phyloP scores from a whole-genome alignment of 352 stramenopile species.

The Pythium scleroteichum region DNA sequence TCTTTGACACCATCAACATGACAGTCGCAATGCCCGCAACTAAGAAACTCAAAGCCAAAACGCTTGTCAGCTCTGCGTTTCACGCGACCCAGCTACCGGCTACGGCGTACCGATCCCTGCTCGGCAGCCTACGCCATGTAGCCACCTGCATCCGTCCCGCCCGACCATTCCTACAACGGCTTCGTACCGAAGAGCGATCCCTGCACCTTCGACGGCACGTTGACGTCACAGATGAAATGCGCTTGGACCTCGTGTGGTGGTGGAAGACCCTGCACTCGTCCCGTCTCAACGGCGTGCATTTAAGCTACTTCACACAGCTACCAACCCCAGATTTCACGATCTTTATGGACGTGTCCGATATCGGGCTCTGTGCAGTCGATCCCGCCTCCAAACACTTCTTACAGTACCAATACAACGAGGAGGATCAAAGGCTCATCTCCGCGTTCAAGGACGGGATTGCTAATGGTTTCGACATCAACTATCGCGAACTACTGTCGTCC shows the following conservation, averaged over 20 bases:
- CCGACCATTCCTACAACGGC: neutral
- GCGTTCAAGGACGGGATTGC: neutral
- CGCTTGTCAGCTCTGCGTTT: neutral
- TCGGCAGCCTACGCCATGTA: neutral
- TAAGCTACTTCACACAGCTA: constrained; percentile 6
- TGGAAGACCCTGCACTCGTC: constrained; percentile 10
- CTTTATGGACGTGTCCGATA: constrained; percentile 24
- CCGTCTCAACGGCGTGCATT: constrained; percentile 18
- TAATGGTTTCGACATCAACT: constrained; percentile 34
- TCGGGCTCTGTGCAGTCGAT: constrained; percentile 15
- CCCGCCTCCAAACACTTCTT: neutral
- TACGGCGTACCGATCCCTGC: neutral
- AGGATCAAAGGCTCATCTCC: no score
- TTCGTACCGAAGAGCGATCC: neutral
- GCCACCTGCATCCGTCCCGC: constrained; percentile 1
- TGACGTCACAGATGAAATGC: constrained; percentile 6
- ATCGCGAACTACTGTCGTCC: constrained; percentile 17
- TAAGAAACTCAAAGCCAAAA: neutral
- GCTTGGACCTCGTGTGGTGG: constrained; percentile 22
- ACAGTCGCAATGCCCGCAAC: neutral
- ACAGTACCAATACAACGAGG: neutral
- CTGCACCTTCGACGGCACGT: neutral
- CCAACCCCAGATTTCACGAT: constrained; percentile 13
- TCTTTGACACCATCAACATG: neutral
- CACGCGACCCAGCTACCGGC: neutral